Base-by-base conservation (phyloP, 2,329 filamentous ascomycete genomes). In the Gaeumannomyces sp. region DNA sequence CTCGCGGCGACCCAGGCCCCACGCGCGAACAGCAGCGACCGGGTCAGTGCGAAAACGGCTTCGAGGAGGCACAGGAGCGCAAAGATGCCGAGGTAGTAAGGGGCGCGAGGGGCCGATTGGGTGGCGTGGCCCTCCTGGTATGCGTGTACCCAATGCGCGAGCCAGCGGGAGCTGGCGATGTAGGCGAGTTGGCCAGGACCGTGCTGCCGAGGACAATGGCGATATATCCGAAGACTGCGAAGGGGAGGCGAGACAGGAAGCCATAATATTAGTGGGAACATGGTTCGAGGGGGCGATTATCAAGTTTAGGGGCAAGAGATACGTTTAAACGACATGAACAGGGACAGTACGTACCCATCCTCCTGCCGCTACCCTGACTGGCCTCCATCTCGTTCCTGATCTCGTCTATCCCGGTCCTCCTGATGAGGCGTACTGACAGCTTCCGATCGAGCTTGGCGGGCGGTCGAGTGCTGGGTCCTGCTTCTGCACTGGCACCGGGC, bases 1-100 rank as follows among this genome's bases (percentile, higher is more conserved):
- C 78, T 77, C 0, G 83, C 84, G 2, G 84, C 84, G n/a, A 76
- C 74, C 84, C 84, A 86, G 8, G 81, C 80, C 27, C 84, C 84
- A 68, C 29, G 29, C 14, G 61, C 50, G 33, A 35, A 63, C 29
- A 58, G 22, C 22, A 63, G 53, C 19, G 31, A 7, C 61, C 57
- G 33, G 2, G 11, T 19, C 25, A 59, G 53, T 8, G 79, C 81
- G 70, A 83, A 75, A 28, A 78, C 61, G 4, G 76, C 79, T 56
- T 76, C 79, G 45, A 80, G 75, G 0, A 79, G 61, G 14, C 79
- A 74, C 62, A 78, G 84, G 0, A 75, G 70, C 11, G 82, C 67
- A 1, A 79, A 80, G 60, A 83, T 74, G 2, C 72, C 76, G 0
- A 80, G 78, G 65, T 84, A 87, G 16, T 86, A 78, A 2, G 79